Conservation (phyloP, 176 grass and related monocot genomes). For the Oryza australiensis region DNA sequence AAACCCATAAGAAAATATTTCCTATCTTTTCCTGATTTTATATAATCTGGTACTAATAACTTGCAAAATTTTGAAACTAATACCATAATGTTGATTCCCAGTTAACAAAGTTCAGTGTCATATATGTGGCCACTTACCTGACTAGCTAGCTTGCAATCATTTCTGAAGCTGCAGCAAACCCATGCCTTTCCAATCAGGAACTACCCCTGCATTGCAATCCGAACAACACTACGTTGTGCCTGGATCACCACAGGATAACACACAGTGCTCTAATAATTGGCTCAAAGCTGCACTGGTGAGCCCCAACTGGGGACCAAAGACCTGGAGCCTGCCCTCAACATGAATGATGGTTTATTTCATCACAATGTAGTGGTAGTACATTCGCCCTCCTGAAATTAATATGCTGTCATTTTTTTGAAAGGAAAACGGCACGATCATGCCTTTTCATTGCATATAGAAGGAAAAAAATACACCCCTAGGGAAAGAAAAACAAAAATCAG, state of each 20-base stretch:
- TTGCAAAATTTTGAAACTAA: too few species aligned
- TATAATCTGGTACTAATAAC: not conserved
- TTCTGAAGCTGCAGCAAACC: constrained; percentile 51
- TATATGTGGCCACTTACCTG: not conserved
- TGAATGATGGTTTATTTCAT: constrained; percentile 30
- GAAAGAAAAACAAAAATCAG: too few species aligned
- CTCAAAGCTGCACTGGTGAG: constrained; percentile 45
- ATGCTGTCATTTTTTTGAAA: too few species aligned
- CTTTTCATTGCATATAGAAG: too few species aligned
- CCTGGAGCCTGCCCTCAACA: constrained; percentile 7
- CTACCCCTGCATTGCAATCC: constrained; percentile 44
- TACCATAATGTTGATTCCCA: not conserved
- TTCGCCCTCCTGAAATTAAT: not conserved
- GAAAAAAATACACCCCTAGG: too few species aligned
- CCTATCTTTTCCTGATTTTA: not conserved
- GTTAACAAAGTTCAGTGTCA: constrained; percentile 4
- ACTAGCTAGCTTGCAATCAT: constrained; percentile 40
- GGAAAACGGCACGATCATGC: too few species aligned
- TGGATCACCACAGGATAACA: constrained; percentile 45
- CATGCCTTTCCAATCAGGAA: constrained; percentile 47
- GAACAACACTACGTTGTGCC: constrained; percentile 53
- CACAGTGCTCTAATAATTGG: constrained; percentile 54
- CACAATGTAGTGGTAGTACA: constrained; percentile 2
- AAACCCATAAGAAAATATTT: not conserved
- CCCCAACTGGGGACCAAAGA: not conserved